A percentile compares a stretch with the other conserved stretches of the same genome.
Conservation (phyloP, 2,329 filamentous ascomycete species). For the Xylariaceae sp. region DNA sequence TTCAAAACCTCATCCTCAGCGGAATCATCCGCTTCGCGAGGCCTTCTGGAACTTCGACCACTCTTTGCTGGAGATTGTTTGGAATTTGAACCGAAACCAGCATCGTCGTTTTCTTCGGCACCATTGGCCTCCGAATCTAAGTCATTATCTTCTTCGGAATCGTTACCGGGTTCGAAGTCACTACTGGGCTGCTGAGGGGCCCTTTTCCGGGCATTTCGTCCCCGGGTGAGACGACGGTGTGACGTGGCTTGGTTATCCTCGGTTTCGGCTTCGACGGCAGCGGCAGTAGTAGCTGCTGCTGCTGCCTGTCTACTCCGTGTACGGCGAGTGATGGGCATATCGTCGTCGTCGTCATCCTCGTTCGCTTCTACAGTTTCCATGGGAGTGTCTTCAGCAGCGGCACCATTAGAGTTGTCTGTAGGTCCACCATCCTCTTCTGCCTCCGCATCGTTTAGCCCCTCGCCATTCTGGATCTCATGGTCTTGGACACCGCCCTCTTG, state of each 20-base stretch:
- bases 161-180: constrained; percentile 57
- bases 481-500: neutral
- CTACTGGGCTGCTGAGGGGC: constrained; percentile 51
- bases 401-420: constrained; percentile 14
- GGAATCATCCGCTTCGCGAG: constrained; percentile 47
- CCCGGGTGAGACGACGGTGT: constrained; percentile 46
- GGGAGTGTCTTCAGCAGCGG: constrained; percentile 28
- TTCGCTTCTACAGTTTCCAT: constrained; percentile 32
- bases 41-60: constrained; percentile 40
- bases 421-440: constrained; percentile 27
- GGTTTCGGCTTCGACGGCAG: constrained; percentile 17
- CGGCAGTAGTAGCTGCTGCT: constrained; percentile 11
- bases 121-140: constrained; percentile 34
- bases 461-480: neutral
- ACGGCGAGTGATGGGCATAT: constrained; percentile 43
- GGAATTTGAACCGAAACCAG: constrained; percentile 47
- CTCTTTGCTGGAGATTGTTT: constrained; percentile 35
- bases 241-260: constrained; percentile 30
- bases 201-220: constrained; percentile 40
- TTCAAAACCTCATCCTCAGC: constrained; percentile 56
- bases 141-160: constrained; percentile 50
- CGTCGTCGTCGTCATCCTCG: constrained; percentile 42
- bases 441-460: constrained; percentile 1
- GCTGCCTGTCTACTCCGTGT: constrained; percentile 34
- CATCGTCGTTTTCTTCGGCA: constrained; percentile 36